Evolutionary conservation across 2,329 filamentous ascomycete species (phyloP), one percentile per base, ranked within the genome.

Genomic region (Microsporum canis): DNA sequence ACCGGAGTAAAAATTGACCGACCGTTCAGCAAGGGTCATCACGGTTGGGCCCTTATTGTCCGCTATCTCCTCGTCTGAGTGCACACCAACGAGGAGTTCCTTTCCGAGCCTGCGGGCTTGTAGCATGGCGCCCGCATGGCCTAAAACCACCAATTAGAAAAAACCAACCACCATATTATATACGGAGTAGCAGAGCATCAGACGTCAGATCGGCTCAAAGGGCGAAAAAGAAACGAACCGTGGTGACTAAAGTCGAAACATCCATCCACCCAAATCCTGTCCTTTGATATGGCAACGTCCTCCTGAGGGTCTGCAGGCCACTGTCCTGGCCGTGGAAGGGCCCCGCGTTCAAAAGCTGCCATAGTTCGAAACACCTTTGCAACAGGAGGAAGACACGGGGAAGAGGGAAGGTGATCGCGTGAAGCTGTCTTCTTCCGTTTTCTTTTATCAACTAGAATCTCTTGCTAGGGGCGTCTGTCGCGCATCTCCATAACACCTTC

Each of bases 191-290:
- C n/a, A 23, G 5, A 6, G n/a, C 39, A 43, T 43, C 39, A 43
- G 17, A n/a, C 17, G 23, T 23, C 45, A 7, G 14, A 12, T 6
- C 38, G 8, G 14, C 8, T 39, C 47, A 23, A 23, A 23, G 38
- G 14, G 38, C 8, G 8, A 39, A 4, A 34, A 12, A 17, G 23
- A 61, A 31, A 68, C 77, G 66, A 75, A 90, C 89, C 94, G 73
- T 97, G 94, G 74, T 99, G 94, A 77, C 91, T 95, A 77, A 99
- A 99, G 79, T 99, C 94, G 78, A 96, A 99, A 80, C 94, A 99
- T 65, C 94, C 94, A 73, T 99, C 94, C 31, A 99, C 88, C 95
- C 95, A 99, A 70, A 99, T 89, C 66, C 92, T 86, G 68, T 88
- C 85, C 61, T 87, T 80, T 31, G 75, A 77, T 55, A 86, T 78